Conservation (phyloP, 73 alveolate genomes). For the Paraurostyla sp. region DNA sequence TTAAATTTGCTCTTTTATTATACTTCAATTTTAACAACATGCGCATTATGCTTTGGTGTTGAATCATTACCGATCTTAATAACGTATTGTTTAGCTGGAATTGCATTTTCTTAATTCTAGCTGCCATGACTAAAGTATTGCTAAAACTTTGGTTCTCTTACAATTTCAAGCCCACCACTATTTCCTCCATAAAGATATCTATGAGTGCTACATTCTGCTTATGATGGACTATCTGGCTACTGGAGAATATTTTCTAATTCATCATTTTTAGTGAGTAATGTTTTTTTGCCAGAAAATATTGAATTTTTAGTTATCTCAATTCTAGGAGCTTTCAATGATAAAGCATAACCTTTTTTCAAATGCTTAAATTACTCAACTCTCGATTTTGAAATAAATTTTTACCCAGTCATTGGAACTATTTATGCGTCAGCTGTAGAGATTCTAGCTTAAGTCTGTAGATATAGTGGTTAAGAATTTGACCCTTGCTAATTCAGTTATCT, state of each 20-base stretch:
- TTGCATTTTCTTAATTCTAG: too few relatives aligned
- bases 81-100: not conserved
- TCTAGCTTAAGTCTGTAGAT: too few relatives aligned
- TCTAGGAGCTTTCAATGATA: conserved; percentile 24
- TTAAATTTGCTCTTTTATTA: too few relatives aligned
- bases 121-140: too few relatives aligned
- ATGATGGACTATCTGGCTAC: not conserved
- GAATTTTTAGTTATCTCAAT: not conserved
- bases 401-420: not conserved
- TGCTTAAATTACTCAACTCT: not conserved
- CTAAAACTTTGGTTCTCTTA: conserved; percentile 17
- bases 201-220: not conserved
- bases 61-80: too few relatives aligned
- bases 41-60: too few relatives aligned
- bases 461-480: too few relatives aligned
- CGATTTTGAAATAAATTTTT: not conserved
- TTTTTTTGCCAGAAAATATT: not conserved
- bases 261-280: not conserved
- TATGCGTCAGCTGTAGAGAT: not conserved
- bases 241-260: not conserved
- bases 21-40: too few relatives aligned
- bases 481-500: too few relatives aligned
- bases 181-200: not conserved
- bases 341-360: conserved; percentile 27
- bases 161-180: too few relatives aligned